Conservation (phyloP, 495 filamentous ascomycete species). For the Xylaria bambusicola region DNA sequence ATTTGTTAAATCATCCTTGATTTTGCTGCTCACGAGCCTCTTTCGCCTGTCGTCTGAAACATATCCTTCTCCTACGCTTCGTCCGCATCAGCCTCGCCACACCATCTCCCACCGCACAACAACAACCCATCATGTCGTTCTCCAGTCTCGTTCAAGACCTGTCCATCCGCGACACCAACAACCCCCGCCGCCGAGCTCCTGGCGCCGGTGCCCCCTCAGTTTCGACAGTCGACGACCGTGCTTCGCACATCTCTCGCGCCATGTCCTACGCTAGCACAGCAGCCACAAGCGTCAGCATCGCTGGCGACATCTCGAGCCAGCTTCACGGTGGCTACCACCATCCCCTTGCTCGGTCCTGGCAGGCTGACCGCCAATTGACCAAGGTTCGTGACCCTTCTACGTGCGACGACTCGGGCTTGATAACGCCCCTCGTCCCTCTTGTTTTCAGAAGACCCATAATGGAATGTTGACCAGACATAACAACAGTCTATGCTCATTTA, state of each 20-base stretch:
- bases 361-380: conserved; percentile 93
- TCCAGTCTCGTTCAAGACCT: conserved; percentile 87
- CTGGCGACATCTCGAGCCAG: conserved; percentile 90
- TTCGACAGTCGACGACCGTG: conserved; percentile 58
- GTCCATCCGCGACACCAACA: conserved; percentile 61
- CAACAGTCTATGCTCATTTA: conserved; percentile 94
- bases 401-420: too few relatives aligned
- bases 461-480: neutral
- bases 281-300: conserved; percentile 91
- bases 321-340: conserved; percentile 94
- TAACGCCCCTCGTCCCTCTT: too few relatives aligned
- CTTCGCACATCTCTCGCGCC: conserved; percentile 68
- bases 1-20: too few relatives aligned
- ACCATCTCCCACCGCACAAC: neutral
- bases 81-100: neutral
- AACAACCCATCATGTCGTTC: conserved; percentile 88
- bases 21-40: too few relatives aligned
- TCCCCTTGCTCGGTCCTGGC: conserved; percentile 88
- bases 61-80: neutral
- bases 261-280: conserved; percentile 83
- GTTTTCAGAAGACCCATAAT: too few relatives aligned
- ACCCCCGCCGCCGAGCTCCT: conserved; percentile 29
- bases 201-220: conserved; percentile 44
- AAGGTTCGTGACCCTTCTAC: conserved; percentile 69
- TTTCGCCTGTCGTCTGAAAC: neutral